Base-by-base conservation (phyloP, 768 basidiomycete species). In the Hemileccinum rubropunctum region DNA sequence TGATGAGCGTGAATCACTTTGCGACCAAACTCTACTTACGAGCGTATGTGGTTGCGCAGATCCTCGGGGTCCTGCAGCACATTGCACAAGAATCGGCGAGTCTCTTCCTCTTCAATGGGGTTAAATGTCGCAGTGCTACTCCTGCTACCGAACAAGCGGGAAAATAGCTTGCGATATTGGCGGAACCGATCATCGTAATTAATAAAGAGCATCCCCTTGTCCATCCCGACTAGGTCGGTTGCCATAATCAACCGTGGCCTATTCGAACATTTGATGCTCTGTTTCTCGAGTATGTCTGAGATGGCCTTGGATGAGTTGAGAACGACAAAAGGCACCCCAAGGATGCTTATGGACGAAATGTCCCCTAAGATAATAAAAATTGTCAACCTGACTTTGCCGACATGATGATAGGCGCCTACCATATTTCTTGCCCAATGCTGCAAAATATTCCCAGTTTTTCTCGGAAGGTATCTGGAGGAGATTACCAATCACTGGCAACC, bases 361-460 rank as follows among this genome's bases (percentile, higher is more conserved):
- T 50, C 58, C 10, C 63, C 63, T 64, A 21, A 4, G 10, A 63
- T 62, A 43, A 73, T 47, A 30, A 9, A 9, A 4, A 2, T 9
- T 30, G 48, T 27, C 38, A 30, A 1, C 3, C 8, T 46, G 17
- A 48, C 14, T 6, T 36, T 4, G 21, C 9, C 15, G 46, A 39
- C 17, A 15, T 26, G 15, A 38, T 15, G 11, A 23, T 15, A 15
- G 2, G 5, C 12, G 56, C 70, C 28, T 54, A 74, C 82, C 82
- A 55, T 75, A 30, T 12, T 30, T 30, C 52, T 78, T 73, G 3
- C 79, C 73, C 76, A 83, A 77, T 18, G 71, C 67, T n/a, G 77
- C 69, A 55, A 80, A 82, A 0, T 72, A 76, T 17, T 76, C 49
- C 80, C 81, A 83, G 49, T 73, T 74, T 54, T 74, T 68, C 33